Percentiles rank a stretch among this genome's conserved stretches.
Evolutionary conservation across 116 monocot species (phyloP).

Genomic region (Iris pallida): DNA sequence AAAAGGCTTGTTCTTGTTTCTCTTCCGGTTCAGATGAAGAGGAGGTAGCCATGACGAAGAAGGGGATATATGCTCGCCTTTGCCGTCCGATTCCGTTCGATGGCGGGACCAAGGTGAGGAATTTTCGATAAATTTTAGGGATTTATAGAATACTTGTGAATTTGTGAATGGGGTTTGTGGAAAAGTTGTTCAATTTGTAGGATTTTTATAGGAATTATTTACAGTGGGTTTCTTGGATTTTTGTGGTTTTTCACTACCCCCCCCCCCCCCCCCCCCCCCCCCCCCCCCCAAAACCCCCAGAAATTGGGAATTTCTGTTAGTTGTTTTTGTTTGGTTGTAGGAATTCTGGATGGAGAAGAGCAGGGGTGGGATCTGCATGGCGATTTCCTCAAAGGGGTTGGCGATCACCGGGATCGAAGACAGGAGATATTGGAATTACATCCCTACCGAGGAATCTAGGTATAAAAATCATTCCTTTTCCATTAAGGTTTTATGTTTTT

Average conservation of each 20-base stretch:
- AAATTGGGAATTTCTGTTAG: background rate
- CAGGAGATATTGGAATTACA: constrained; percentile 44
- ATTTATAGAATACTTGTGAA: too few species aligned
- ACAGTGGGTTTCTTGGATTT: too few species aligned
- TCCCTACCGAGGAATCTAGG: constrained; percentile 52
- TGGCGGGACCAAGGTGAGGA: constrained; percentile 61
- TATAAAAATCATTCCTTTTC: background rate
- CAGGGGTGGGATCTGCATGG: constrained; percentile 31
- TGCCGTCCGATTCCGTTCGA: constrained; percentile 57
- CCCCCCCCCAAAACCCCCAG: too few species aligned
- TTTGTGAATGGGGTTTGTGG: too few species aligned
- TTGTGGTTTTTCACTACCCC: too few species aligned
- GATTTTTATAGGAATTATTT: too few species aligned
- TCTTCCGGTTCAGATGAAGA: background rate
- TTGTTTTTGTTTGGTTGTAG: constrained; percentile 10
- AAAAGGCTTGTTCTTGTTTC: background rate
- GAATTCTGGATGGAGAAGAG: constrained; percentile 48
- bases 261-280: too few species aligned
- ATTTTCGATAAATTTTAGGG: background rate
- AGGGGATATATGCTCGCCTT: constrained; percentile 73
- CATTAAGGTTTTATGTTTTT: too few species aligned
- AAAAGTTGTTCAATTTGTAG: too few species aligned
- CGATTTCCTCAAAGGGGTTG: constrained; percentile 38
- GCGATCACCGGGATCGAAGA: constrained; percentile 49
- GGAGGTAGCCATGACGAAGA: constrained; percentile 30